Base-by-base conservation (phyloP, 495 filamentous ascomycete genomes). In the Oleoguttula mirabilis region DNA sequence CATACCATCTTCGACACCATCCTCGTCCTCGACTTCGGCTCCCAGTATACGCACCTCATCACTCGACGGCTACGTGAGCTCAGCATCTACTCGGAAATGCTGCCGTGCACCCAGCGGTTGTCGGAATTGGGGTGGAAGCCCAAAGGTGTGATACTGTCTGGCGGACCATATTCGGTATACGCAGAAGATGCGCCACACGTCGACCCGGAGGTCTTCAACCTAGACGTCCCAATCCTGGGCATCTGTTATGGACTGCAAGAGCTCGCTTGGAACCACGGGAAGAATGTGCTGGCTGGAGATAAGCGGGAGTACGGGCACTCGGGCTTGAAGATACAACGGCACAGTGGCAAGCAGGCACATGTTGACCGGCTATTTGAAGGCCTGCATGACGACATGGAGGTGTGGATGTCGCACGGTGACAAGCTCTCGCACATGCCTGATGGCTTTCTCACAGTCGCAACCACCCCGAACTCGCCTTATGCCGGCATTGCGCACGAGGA, bases 381-480 rank as follows among this genome's bases (percentile, higher is more conserved):
- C 5, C 56, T 93, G 0, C 75, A 73, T 32, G 72, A 79, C 43
- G 60, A 74, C 24, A 64, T 80, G 40, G 72, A 82, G 51, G 75
- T 81, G 5, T 93, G 75, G 70, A 94, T 94, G 87, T 82, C 76
- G 45, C 87, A 94, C 56, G 77, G 76, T 25, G 87, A 94, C 55
- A 90, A 92, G 66, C 71, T 94, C 2, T 68, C 65, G 16, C 61
- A 73, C 23, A 66, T 94, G 15, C 87, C 87, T 12, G 64, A 75
- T 4, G 69, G 67, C 4, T 94, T 88, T 62, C 57, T 71, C 35
- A 74, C 70, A 17, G 75, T 94, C 36, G 87, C 82, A 16, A 78
- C 68, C 4, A 84, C 85, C 8, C 40, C 58, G 25, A 90, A 94
- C 62, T 78, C 82, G 0, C 70, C 77, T 6, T 90, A 73, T 55